Evolutionary conservation across 495 filamentous ascomycete genomes (phyloP), one percentile per base, ranked within the genome.

Genomic region (Xanthoparmelia taractica): DNA sequence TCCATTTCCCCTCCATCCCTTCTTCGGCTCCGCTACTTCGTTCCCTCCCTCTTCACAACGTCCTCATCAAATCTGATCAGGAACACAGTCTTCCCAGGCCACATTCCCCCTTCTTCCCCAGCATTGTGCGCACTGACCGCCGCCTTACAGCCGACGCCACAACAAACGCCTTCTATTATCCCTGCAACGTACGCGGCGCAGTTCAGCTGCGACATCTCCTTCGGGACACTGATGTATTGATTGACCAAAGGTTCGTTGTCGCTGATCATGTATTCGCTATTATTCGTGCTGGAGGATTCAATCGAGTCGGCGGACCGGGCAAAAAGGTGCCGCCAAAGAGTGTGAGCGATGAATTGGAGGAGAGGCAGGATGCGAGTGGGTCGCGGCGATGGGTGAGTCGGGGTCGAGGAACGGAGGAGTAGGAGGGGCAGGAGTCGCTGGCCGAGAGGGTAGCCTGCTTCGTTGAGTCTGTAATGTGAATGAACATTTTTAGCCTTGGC

Each of bases 191-290:
- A 98, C 17, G 94, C 94, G 31, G 94, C 94, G 74, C 93, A 97
- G 72, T 96, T 98, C 64, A 98, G 82, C 81, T 92, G 87, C 74
- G 79, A 89, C 92, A 98, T 96, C 75, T 98, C 94, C 66, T 85
- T 85, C 29, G 94, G 94, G 41, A 97, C 89, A 67, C 84, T 88
- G 70, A 98, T 88, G 73, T 95, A 97, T 27, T 85, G 85, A 71
- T 96, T 97, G 20, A 97, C 93, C 18, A 97, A 78, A 47, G 94
- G 94, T 70, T 97, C 95, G 72, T 99, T 96, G 73, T 99, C 94
- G 63, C 86, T 86, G 68, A 99, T 91, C 93, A 99, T 96, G 79
- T 97, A 99, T 77, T 97, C 92, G 71, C 92, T 88, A 4, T 89
- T 85, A 17, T 89, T 91, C 23, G 89, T 85, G n/a, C 84, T 82